These are phyloP conservation scores for Forsythia viridissima DNA, from an alignment of 257 asterid species.

Conservation along the genomic window DNA sequence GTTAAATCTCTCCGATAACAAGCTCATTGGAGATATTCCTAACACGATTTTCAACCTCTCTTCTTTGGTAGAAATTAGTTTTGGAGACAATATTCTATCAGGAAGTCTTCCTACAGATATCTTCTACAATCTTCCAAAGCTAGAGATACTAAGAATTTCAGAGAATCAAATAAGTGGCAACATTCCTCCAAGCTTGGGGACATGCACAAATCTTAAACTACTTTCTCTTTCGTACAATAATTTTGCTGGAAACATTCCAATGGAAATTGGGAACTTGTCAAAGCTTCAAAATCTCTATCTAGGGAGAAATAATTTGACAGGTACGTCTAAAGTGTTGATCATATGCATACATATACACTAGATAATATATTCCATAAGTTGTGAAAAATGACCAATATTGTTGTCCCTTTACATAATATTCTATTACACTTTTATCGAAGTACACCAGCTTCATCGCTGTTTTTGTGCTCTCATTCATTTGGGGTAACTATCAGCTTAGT, in stretches of 20 bases:
- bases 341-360: no score
- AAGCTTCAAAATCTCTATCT: no score
- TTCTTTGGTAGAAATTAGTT: not conserved
- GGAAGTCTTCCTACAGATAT: not conserved
- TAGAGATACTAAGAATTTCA: not conserved
- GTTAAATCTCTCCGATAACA: not conserved
- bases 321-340: no score
- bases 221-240: not conserved
- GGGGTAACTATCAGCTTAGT: no score
- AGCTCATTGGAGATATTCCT: not conserved
- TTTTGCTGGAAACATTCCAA: not conserved
- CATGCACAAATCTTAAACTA: not conserved
- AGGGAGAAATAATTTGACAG: no score
- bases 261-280: not conserved
- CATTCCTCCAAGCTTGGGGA: not conserved
- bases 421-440: no score
- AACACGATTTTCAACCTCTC: not conserved
- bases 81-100: not conserved
- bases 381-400: no score
- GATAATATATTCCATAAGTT: no score
- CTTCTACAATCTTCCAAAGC: not conserved
- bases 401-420: no score
- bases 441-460: no score
- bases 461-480: no score
- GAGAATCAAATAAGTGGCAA: not conserved